Evolutionary conservation across 345 rosid species (phyloP), one percentile per base, ranked within the genome.

Genomic region (Pelargonium nanum): DNA sequence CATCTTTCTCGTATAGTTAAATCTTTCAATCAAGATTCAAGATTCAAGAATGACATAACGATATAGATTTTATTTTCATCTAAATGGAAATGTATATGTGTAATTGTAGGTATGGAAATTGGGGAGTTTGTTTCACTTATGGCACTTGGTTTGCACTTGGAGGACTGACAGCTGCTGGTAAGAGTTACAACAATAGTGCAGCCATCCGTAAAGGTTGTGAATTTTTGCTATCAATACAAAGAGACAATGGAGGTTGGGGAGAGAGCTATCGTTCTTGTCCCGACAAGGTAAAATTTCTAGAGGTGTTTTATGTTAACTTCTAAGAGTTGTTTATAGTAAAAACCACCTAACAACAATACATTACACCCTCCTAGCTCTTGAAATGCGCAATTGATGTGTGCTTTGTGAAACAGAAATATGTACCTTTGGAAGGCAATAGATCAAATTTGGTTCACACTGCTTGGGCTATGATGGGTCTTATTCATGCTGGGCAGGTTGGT

Each of bases 51-150:
- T 53, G 23, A 53, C 23, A 19, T 53, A 7, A 53, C 1, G 24
- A 53, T 13, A 19, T 50, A 24, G n/a, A n/a, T n/a, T n/a, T n/a
- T n/a, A n/a, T n/a, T n/a, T n/a, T n/a, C n/a, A n/a, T n/a, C n/a
- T n/a, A n/a, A n/a, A n/a, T n/a, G n/a, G n/a, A n/a, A n/a, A n/a
- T n/a, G n/a, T n/a, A n/a, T n/a, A n/a, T n/a, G n/a, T n/a, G n/a
- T n/a, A n/a, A n/a, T n/a, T 55, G 59, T 51, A 79, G 78, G 81
- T 80, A 81, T 40, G 87, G 87, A 17, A 73, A 74, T 22, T 82
- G 87, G 87, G 87, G 87, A 23, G 63, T 82, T 34, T 82, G 82
- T 68, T 82, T 82, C 74, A 71, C 70, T 40, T 79, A 82, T 25
- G 80, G 74, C 16, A 58, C 84, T 16, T 67, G 74, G 74, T 80